Evolutionary conservation across 352 stramenopile genomes (phyloP), one percentile per base, ranked within the genome.

Genomic region (Halophytophthora batemanensis): DNA sequence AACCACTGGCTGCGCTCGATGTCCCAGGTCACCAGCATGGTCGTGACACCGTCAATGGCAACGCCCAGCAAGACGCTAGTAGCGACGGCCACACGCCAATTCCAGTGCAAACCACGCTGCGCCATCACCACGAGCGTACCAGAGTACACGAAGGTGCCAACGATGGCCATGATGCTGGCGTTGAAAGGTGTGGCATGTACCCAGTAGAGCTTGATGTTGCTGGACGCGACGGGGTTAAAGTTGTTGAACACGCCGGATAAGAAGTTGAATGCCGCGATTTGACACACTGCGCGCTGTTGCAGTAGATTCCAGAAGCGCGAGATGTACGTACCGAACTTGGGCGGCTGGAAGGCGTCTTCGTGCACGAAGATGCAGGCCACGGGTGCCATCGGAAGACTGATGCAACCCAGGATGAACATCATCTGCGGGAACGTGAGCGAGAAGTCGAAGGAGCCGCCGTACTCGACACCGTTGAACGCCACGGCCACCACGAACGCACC

Each of bases 1-100:
- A 84, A 84, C 73, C 73, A 84, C 25, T 78, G 70, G 43, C 68
- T 77, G 14, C 73, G 70, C 15, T 77, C 43, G 11, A 80, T 43
- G 17, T 79, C 59, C 73, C 73, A 82, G 8, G 63, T 60, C 0
- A 59, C 71, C 11, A 82, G 59, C 59, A 82, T 74, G 8, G 66
- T 82, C 59, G 75, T 71, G 42, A 77, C 59, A 3, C 35, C 65
- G 35, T 85, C 74, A 34, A 80, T 63, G 0, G 37, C 39, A 11
- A 84, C 39, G 14, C 56, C 71, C 18, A 55, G 53, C 19, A 69
- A 62, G 42, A 79, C 65, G 2, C 58, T 65, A 8, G 73, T 38
- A 2, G 64, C 66, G 29, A 59, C 59, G 23, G 62, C 58, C 6
- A 55, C 62, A 6, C 71, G 71, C 74, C 74, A 85, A 59, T 82